phyloP scores from a whole-genome alignment of 345 rosid genomes.

The Eutrema yunnanense region DNA sequence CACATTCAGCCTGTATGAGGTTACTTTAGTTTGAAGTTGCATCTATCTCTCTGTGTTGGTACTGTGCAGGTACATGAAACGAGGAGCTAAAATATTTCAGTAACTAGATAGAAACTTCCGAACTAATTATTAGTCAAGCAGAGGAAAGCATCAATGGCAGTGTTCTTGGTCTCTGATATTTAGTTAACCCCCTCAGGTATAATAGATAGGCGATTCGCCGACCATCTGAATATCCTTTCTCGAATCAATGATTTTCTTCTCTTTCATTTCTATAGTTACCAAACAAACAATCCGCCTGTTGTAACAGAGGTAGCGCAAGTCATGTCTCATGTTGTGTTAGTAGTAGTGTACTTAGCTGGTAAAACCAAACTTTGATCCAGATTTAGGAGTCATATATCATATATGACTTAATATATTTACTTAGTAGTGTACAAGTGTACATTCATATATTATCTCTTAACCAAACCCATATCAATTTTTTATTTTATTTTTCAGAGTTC shows the following conservation, averaged over 20 bases:
- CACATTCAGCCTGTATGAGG: background rate
- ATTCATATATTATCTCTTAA: background rate
- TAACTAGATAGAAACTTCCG: slow-evolving; percentile 6
- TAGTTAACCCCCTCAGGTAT: slow-evolving; percentile 13
- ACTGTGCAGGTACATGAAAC: slow-evolving; percentile 24
- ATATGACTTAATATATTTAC: background rate
- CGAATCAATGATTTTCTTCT: background rate
- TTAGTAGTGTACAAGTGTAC: background rate
- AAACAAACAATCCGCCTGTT: slow-evolving; percentile 10
- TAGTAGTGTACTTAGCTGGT: slow-evolving; percentile 11
- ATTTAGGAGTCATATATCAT: background rate
- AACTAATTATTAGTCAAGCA: slow-evolving; percentile 11
- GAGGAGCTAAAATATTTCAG: slow-evolving; percentile 6
- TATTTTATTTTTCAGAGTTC: background rate
- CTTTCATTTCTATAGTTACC: background rate
- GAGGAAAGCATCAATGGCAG: slow-evolving; percentile 6
- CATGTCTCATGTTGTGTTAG: slow-evolving; percentile 20
- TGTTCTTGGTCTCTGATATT: background rate
- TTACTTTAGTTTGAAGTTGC: slow-evolving; percentile 2
- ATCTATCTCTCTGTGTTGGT: background rate
- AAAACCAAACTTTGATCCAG: slow-evolving; percentile 9
- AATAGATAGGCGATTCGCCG: slow-evolving; percentile 5
- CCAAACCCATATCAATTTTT: background rate
- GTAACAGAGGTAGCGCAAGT: slow-evolving; percentile 16
- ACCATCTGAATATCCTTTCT: background rate